A percentile compares a stretch with the other conserved stretches of the same genome.
phyloP scores from a whole-genome alignment of 2,329 filamentous ascomycete genomes.

The Penicillium sp. region DNA sequence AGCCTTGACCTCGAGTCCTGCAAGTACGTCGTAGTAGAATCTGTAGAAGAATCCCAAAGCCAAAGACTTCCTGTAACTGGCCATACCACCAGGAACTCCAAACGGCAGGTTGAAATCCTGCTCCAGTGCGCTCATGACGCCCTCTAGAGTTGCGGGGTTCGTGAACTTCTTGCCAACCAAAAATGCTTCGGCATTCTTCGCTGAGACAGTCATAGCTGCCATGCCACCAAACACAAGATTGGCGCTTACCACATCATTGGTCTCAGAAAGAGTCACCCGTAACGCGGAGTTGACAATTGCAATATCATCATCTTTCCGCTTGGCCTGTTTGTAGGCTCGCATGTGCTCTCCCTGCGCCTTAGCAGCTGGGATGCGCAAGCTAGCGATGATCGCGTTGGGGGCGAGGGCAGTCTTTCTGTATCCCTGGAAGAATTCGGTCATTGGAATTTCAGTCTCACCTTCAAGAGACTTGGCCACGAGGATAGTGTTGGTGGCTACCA shows the following conservation, averaged over 20 bases:
- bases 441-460: slow-evolving; percentile 78
- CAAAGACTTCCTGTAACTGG: slow-evolving; percentile 86
- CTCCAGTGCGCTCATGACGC: slow-evolving; percentile 83
- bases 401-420: slow-evolving; percentile 83
- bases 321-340: slow-evolving; percentile 90
- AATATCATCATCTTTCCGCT: slow-evolving; percentile 97
- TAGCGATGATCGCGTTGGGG: slow-evolving; percentile 77
- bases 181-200: slow-evolving; percentile 72
- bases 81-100: slow-evolving; percentile 94
- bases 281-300: slow-evolving; percentile 92
- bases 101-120: slow-evolving; percentile 85
- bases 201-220: slow-evolving; percentile 86
- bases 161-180: slow-evolving; percentile 76
- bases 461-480: slow-evolving; percentile 75
- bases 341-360: slow-evolving; percentile 76
- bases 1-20: slow-evolving; percentile 50
- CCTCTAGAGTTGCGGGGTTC: slow-evolving; percentile 79
- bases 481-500: slow-evolving; percentile 81
- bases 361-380: slow-evolving; percentile 79
- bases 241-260: slow-evolving; percentile 67
- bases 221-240: slow-evolving; percentile 92
- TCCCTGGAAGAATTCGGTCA: slow-evolving; percentile 87
- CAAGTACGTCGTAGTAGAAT: slow-evolving; percentile 87
- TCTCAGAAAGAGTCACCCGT: slow-evolving; percentile 67
- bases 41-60: slow-evolving; percentile 95